Percentiles rank a stretch among this genome's conserved stretches.
Evolutionary conservation across 306 rosid genomes (phyloP).

Genomic region (Prunus padus): DNA sequence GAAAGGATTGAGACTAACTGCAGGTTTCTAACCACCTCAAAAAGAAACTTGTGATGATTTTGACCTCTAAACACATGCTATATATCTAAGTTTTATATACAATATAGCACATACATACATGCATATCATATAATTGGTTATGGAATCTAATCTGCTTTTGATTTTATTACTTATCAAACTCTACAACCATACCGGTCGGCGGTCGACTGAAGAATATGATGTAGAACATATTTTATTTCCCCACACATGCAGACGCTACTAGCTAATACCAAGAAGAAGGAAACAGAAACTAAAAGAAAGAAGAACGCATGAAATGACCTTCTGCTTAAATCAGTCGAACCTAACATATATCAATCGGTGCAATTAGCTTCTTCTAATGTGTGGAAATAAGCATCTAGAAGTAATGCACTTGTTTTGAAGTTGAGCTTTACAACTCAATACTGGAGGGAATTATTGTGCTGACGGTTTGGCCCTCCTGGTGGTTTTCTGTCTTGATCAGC

Average conservation of each 20-base stretch:
- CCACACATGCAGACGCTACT: background rate
- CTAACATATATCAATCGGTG: background rate
- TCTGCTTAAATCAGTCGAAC: background rate
- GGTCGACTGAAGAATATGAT: background rate
- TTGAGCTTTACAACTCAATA: background rate
- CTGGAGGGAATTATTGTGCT: background rate
- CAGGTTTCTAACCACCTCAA: no score
- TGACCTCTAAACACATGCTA: no score
- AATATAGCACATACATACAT: no score
- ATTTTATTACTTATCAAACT: background rate
- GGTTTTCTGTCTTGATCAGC: background rate
- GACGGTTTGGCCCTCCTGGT: constrained; percentile 16
- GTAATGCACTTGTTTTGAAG: background rate
- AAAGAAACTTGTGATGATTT: no score
- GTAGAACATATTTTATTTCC: background rate
- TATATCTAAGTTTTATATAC: no score
- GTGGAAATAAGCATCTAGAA: background rate
- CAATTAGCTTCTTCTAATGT: background rate
- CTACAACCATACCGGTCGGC: background rate
- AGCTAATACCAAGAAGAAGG: background rate
- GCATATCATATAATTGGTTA: no score
- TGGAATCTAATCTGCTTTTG: background rate
- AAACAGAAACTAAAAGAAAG: background rate
- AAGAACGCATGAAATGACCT: background rate
- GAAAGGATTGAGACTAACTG: no score